Evolutionary conservation across 192 early-diverging fungal species (phyloP), one percentile per base, ranked within the genome.

Genomic region (Chytriomyces confervae): DNA sequence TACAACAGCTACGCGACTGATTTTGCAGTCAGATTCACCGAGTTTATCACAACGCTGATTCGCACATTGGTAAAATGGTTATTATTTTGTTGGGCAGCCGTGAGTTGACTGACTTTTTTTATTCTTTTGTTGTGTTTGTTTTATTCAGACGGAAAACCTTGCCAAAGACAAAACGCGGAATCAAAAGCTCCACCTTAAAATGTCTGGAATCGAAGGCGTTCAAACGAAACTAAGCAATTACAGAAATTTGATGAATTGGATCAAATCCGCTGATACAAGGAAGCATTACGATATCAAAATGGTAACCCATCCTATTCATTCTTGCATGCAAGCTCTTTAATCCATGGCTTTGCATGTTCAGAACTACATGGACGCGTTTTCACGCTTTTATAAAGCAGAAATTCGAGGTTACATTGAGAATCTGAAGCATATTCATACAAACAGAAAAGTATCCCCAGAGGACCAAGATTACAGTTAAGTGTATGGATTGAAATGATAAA

Each of bases 231-330:
- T 86, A 1, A 85, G 72, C 66, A 71, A 80, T 45, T 89, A 86
- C 66, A 53, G 82, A 8, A 79, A 80, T 24, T 69, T 89, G 9
- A 61, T 89, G 53, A 79, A 61, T 48, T 89, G 88, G 88, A 71
- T 89, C 43, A 89, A 89, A 69, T 84, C 76, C 6, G 76, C 82
- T 9, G 88, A 89, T 72, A 75, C 85, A 0, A 49, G 88, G 27
- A 89, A 89, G 45, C 88, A 89, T 62, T 77, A 82, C 57, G 85
- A 89, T 44, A 70, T 89, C 11, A 82, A 87, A 68, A 86, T 89
- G 87, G 82, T 85, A 78, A 9, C 24, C 36, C 3, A 16, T 69
- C 16, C 81, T 20, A 45, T 71, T 81, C 29, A 16, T 80, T 11
- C 16, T 50, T 7, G n/a, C 18, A n/a, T 57, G 2, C 1, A 57